A percentile compares a stretch with the other conserved stretches of the same genome.
Conservation (phyloP, 2,329 filamentous ascomycete genomes). For the Xylariaceae sp. region DNA sequence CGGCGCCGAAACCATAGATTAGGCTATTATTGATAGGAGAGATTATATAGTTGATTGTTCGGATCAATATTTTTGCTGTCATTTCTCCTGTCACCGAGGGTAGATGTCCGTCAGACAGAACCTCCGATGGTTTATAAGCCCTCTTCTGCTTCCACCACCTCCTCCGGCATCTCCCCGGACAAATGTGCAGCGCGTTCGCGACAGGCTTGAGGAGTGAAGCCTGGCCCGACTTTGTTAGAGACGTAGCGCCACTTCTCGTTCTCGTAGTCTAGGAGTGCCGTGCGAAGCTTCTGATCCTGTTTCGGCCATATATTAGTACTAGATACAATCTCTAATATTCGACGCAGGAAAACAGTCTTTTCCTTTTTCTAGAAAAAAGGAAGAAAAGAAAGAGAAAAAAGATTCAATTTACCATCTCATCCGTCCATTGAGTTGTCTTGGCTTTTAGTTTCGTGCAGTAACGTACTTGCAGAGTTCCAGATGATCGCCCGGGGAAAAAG, state of each 20-base stretch:
- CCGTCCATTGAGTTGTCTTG: constrained; percentile 89
- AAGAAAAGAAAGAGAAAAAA: no score
- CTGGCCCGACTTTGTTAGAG: constrained; percentile 83
- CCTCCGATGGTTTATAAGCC: constrained; percentile 51
- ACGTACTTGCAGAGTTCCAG: constrained; percentile 84
- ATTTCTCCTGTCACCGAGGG: constrained; percentile 38
- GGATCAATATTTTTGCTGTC: constrained; percentile 26
- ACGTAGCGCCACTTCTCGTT: constrained; percentile 92
- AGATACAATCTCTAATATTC: background rate
- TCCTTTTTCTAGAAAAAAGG: background rate
- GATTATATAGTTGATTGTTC: constrained; percentile 8
- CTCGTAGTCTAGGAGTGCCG: constrained; percentile 77
- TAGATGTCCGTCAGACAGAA: constrained; percentile 46
- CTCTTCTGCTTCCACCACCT: constrained; percentile 31
- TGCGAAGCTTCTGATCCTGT: constrained; percentile 72
- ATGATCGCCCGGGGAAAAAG: constrained; percentile 88
- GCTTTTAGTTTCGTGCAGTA: constrained; percentile 95
- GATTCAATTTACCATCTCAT: constrained; percentile 75
- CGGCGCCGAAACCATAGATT: constrained; percentile 9
- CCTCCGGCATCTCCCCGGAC: constrained; percentile 37
- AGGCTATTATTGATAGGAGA: constrained; percentile 15
- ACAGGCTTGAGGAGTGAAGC: constrained; percentile 83
- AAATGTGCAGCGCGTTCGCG: constrained; percentile 72
- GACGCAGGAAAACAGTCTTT: background rate
- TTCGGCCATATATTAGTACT: constrained; percentile 17